Base-by-base conservation (phyloP, 495 filamentous ascomycete genomes). In the Astrocystis sublimbata region DNA sequence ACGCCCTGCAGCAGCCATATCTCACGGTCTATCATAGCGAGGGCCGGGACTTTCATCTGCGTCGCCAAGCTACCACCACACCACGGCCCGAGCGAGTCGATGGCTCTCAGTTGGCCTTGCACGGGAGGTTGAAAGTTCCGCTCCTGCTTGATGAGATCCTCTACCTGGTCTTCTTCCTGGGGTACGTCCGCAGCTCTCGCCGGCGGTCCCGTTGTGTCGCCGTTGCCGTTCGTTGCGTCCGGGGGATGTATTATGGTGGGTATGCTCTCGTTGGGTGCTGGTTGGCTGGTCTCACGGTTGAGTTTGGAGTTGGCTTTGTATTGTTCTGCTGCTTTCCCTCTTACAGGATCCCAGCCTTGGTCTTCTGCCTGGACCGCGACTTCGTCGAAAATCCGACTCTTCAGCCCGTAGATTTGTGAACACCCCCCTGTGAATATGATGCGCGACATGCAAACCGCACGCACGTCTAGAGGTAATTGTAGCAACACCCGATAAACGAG, bases 41-140 rank as follows among this genome's bases (percentile, higher is more conserved):
- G 77, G 0, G 92, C 89, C 28, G 86, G 86, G 26, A 94, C 80
- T 65, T 92, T 92, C 65, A 96, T 76, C 52, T 87, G 86, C 0
- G 88, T 88, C 2, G 93, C 75, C 53, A 98, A 70, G 75, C 92
- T 96, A 4, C 88, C 92, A 17, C 94, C 94, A 36, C 87, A 86
- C 93, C 94, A 98, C 6, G 91, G 79, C 0, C 94, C 94, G 0
- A 98, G 77, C 5, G 89, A 91, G 67, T 96, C 89, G 12, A 97
- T 78, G 15, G 88, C 89, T 2, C 91, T 84, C 23, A 97, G 74
- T 17, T 83, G 71, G 6, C 90, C 91, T 17, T 75, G 71, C 1
- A 79, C 76, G 7, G 75, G 74, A 0, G 69, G 70, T 38, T 76
- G 77, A 63, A 83, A 83, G 61, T 81, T 74, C 31, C 65, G 76